Evolutionary conservation across 305 asterid species (phyloP).

Genomic region (Andrographis paniculata): DNA sequence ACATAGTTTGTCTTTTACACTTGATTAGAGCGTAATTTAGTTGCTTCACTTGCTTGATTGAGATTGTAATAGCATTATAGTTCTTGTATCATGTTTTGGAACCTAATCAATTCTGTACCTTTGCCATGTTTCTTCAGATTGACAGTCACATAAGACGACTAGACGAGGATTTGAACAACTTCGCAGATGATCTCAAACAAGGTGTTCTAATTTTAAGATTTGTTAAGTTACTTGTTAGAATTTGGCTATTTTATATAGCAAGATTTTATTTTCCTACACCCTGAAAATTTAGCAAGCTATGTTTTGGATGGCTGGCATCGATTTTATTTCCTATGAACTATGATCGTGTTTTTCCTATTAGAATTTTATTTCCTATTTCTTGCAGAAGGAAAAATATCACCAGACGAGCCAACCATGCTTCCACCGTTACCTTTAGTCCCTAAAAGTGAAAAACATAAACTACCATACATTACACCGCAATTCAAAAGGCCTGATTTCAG

Average conservation of each 20-base stretch:
- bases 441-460: conserved; percentile 63
- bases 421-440: conserved; percentile 80
- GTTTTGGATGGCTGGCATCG: too few species aligned
- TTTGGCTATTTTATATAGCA: too few species aligned
- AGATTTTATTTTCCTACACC: not conserved
- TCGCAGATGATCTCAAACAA: conserved; percentile 95
- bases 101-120: conserved; percentile 18
- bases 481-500: conserved; percentile 68
- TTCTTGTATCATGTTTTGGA: conserved; percentile 6
- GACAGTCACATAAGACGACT: conserved; percentile 93
- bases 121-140: conserved; percentile 42
- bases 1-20: conserved; percentile 9
- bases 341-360: conserved; percentile 5
- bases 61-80: conserved; percentile 4
- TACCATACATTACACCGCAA: conserved; percentile 50
- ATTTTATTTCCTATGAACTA: too few species aligned
- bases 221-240: too few species aligned
- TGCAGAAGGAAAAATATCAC: conserved; percentile 86
- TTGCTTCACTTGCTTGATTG: conserved; percentile 16
- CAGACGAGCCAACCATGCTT: conserved; percentile 82
- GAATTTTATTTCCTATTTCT: conserved; percentile 11
- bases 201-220: conserved; percentile 25
- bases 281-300: not conserved
- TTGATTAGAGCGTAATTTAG: conserved; percentile 13
- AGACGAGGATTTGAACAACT: conserved; percentile 88